Evolutionary conservation across 352 stramenopile species (phyloP), one percentile per base, ranked within the genome.

Genomic region (Blastocystis sp.): DNA sequence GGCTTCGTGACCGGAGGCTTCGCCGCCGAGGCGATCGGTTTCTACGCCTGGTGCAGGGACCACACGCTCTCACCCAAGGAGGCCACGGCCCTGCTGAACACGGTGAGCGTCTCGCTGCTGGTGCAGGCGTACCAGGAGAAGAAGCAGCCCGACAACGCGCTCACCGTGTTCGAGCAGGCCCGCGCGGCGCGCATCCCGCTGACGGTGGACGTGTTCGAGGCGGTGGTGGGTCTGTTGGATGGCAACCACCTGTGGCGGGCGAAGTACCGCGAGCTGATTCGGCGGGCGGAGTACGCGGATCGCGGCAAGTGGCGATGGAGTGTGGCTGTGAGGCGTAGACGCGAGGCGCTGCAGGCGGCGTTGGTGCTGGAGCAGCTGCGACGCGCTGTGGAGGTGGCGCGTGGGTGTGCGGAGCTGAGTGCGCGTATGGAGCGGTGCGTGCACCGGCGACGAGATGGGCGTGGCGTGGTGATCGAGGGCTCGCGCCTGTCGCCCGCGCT

Each of bases 21-120:
- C 53, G 67, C 17, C 34, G 56, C 67, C 11, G 74, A 84, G 17
- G 74, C 56, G 41, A 43, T 84, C 74, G 56, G 34, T 53, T 38
- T 84, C 5, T 84, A 84, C 41, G 52, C 67, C 1, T 84, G 74
- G 74, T 84, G 74, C 60, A 67, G 65, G 21, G 3, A 84, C n/a
- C 17, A 84, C 61, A 56, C 45, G 17, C 17, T 45, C 2, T 34
- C 74, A 38, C 28, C 74, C 1, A 53, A 4, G 4, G 45, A 21
- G 38, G 19, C 52, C 17, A 34, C 74, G 11, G 45, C 60, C 11
- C 53, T 84, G 11, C 48, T 52, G 43, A 70, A 14, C 11, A 28
- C 34, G 0, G 56, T 84, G 23, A 84, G 53, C 38, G 21, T 84
- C 34, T 67, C 74, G 11, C 69, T 43, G 1, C 4, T 84, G 60